Evolutionary conservation across 2,329 filamentous ascomycete genomes (phyloP).

Genomic region (Fusarium armeniacum): DNA sequence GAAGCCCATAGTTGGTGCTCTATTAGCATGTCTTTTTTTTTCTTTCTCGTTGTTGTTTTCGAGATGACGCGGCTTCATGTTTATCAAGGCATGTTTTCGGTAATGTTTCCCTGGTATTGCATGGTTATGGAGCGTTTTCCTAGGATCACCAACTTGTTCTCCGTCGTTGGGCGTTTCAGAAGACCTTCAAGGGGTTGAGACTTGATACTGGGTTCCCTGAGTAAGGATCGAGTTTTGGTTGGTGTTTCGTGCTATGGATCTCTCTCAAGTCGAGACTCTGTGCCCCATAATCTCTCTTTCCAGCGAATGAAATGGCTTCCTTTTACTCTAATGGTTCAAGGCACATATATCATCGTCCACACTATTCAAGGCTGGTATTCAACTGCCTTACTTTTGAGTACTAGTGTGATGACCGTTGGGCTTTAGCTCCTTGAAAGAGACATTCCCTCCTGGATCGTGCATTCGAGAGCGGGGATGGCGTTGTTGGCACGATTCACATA

Average conservation of each 20-base stretch:
- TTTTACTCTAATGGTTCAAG: neutral
- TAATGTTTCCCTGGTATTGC: slow-evolving; percentile 43
- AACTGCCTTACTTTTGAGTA: slow-evolving; percentile 24
- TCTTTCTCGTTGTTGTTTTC: neutral
- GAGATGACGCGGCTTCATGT: slow-evolving; percentile 46
- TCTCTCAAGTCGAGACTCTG: slow-evolving; percentile 23
- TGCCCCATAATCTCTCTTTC: slow-evolving; percentile 22
- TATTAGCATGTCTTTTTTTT: slow-evolving; percentile 22
- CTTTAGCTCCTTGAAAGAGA: slow-evolving; percentile 12
- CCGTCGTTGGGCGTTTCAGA: slow-evolving; percentile 46
- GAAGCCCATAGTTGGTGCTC: slow-evolving; percentile 12
- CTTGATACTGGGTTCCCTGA: slow-evolving; percentile 26
- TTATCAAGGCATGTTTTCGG: slow-evolving; percentile 33
- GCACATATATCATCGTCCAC: slow-evolving; percentile 13
- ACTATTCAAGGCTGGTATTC: neutral
- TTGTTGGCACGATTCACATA: slow-evolving; percentile 7
- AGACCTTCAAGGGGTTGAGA: slow-evolving; percentile 31
- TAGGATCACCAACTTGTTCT: slow-evolving; percentile 22
- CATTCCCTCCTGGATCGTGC: slow-evolving; percentile 15
- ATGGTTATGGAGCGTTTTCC: slow-evolving; percentile 18
- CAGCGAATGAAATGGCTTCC: neutral
- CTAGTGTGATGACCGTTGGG: slow-evolving; percentile 27
- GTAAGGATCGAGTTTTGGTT: slow-evolving; percentile 33
- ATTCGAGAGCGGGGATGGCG: slow-evolving; percentile 7
- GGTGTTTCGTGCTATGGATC: slow-evolving; percentile 31